Conservation (phyloP, 2,329 filamentous ascomycete species). For the Fulvia fulva region DNA sequence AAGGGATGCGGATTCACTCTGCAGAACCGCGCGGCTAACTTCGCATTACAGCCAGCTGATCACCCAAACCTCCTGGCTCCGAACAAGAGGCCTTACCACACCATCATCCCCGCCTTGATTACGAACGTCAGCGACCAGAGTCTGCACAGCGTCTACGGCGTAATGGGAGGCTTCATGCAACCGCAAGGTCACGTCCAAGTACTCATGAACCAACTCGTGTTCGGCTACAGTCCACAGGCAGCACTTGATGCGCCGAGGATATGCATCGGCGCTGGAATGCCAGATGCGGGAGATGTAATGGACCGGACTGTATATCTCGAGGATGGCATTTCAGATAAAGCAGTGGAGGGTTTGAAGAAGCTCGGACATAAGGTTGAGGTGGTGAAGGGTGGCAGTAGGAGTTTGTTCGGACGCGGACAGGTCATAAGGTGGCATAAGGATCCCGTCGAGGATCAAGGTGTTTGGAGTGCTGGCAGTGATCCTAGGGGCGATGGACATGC, state of each 20-base stretch:
- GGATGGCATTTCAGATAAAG: constrained; percentile 69
- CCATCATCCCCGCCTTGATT: constrained; percentile 89
- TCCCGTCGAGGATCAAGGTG: constrained; percentile 56
- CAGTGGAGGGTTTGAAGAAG: constrained; percentile 61
- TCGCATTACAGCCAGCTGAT: constrained; percentile 59
- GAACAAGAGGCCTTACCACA: constrained; percentile 89
- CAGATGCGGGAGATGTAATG: constrained; percentile 54
- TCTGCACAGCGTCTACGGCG: constrained; percentile 82
- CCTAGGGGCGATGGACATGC: constrained; percentile 75
- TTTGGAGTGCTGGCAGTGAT: constrained; percentile 91
- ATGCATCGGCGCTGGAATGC: constrained; percentile 74
- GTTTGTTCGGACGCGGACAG: constrained; percentile 80
- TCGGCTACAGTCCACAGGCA: constrained; percentile 76
- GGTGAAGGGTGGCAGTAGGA: constrained; percentile 60
- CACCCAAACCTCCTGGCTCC: constrained; percentile 81
- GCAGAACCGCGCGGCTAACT: constrained; percentile 89
- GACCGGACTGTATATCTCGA: constrained; percentile 72
- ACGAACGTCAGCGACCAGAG: constrained; percentile 71
- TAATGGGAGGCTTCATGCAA: constrained; percentile 99
- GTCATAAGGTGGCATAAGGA: constrained; percentile 76
- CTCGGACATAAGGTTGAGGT: constrained; percentile 72
- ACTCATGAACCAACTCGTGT: constrained; percentile 81
- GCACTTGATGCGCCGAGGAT: constrained; percentile 89
- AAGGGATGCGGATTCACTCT: constrained; percentile 84
- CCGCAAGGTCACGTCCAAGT: constrained; percentile 95